Evolutionary conservation across 2,329 filamentous ascomycete species (phyloP).

Genomic region (Paraconiothyrium brasiliense): DNA sequence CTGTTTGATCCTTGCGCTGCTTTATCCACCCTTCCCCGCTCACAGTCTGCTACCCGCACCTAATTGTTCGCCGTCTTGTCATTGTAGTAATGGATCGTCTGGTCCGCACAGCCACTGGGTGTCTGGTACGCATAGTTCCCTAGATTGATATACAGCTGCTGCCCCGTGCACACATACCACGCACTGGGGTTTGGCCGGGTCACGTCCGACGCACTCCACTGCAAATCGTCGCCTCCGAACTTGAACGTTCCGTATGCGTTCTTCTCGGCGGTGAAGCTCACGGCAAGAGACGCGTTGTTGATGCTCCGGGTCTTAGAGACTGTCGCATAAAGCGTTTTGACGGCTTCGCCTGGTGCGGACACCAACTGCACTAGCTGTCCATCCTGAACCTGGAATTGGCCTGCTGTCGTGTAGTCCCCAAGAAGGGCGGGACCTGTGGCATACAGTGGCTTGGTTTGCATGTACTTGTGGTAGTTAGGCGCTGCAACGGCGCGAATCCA

Average conservation of each 20-base stretch:
- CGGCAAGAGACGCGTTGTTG: conserved; percentile 55
- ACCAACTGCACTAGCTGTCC: conserved; percentile 67
- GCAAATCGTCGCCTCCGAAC: conserved; percentile 67
- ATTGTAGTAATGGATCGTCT: conserved; percentile 59
- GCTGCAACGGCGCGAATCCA: conserved; percentile 67
- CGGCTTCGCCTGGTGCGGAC: conserved; percentile 57
- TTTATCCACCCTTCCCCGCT: too few relatives aligned
- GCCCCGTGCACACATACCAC: conserved; percentile 66
- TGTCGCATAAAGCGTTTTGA: conserved; percentile 49
- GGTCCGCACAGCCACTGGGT: conserved; percentile 65
- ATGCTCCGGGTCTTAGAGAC: conserved; percentile 39
- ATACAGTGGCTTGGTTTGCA: conserved; percentile 48
- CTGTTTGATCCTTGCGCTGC: too few relatives aligned
- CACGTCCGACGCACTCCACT: conserved; percentile 62
- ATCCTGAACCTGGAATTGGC: conserved; percentile 65
- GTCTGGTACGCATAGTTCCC: conserved; percentile 68
- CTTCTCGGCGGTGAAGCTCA: conserved; percentile 61
- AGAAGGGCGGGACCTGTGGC: conserved; percentile 61
- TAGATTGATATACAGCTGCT: conserved; percentile 66
- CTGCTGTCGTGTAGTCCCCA: conserved; percentile 62
- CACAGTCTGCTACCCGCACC: not conserved
- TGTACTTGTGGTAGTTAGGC: conserved; percentile 63
- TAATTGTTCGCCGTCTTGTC: conserved; percentile 45
- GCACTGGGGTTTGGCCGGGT: conserved; percentile 65
- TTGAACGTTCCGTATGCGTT: conserved; percentile 66